Conservation (phyloP, 2,329 filamentous ascomycete species). For the Malbranchea cinnamomea region DNA sequence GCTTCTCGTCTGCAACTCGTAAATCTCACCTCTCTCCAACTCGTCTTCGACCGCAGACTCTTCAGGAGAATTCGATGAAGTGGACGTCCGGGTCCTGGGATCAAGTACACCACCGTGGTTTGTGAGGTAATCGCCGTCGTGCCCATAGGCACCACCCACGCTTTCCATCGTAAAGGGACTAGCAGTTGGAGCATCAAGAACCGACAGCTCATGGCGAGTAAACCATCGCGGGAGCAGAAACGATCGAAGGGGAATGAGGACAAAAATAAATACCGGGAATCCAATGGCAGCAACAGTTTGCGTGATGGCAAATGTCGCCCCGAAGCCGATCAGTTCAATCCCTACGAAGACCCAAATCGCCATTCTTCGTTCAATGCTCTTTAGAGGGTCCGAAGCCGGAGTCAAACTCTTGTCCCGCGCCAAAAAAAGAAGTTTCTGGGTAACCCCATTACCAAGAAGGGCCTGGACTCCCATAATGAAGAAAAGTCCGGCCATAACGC, state of each 20-base stretch:
- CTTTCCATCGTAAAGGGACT: slow-evolving; percentile 64
- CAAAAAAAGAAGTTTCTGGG: slow-evolving; percentile 57
- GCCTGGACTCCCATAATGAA: slow-evolving; percentile 76
- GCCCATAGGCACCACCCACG: slow-evolving; percentile 48
- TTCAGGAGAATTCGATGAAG: slow-evolving; percentile 1
- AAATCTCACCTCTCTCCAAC: slow-evolving; percentile 27
- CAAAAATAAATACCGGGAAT: slow-evolving; percentile 59
- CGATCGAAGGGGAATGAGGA: slow-evolving; percentile 52
- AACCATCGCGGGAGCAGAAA: slow-evolving; percentile 50
- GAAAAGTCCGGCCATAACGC: slow-evolving; percentile 65
- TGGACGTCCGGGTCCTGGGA: not conserved
- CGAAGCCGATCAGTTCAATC: slow-evolving; percentile 56
- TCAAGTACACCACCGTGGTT: slow-evolving; percentile 4
- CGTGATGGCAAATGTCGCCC: slow-evolving; percentile 66
- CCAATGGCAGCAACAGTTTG: slow-evolving; percentile 72
- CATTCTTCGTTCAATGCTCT: slow-evolving; percentile 41
- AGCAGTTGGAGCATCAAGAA: slow-evolving; percentile 59
- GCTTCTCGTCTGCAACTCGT: slow-evolving; percentile 20
- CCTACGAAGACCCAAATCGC: slow-evolving; percentile 59
- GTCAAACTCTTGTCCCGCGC: slow-evolving; percentile 50
- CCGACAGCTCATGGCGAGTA: slow-evolving; percentile 41
- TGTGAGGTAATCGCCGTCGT: slow-evolving; percentile 14
- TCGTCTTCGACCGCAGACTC: slow-evolving; percentile 23
- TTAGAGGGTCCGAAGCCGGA: slow-evolving; percentile 41
- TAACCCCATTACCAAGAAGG: slow-evolving; percentile 62